Conservation (phyloP, 306 rosid species). For the Cucurbita moschata region DNA sequence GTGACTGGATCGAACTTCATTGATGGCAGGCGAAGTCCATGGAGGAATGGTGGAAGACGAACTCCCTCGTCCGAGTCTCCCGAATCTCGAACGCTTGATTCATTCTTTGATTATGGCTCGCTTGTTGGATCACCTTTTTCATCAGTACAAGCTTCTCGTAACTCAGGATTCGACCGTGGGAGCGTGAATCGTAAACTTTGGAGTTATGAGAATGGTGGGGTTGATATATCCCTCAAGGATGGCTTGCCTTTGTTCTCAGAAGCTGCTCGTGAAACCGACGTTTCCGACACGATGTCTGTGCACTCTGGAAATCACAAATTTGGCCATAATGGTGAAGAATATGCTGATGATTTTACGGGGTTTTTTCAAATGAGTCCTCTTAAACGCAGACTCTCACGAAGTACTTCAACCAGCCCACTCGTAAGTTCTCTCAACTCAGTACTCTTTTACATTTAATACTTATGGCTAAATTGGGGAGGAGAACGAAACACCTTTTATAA, state of each 20-base stretch:
- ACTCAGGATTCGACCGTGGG: conserved; percentile 19
- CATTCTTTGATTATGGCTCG: conserved; percentile 52
- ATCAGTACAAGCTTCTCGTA: conserved; percentile 21
- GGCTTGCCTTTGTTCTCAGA: conserved; percentile 38
- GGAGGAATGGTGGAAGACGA: conserved; percentile 25
- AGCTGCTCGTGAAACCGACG: conserved; percentile 15
- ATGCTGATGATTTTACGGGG: conserved; percentile 38
- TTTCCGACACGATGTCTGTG: conserved; percentile 19
- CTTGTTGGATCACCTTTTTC: conserved; percentile 45
- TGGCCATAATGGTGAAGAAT: conserved; percentile 14
- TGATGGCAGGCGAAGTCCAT: conserved; percentile 26
- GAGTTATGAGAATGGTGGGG: conserved; percentile 53
- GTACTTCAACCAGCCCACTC: conserved; percentile 58
- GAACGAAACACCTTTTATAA: too few species aligned
- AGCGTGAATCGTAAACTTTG: conserved; percentile 66
- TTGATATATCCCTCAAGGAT: conserved; percentile 74
- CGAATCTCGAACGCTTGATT: conserved; percentile 48
- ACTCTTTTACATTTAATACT: neutral
- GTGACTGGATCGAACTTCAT: conserved; percentile 53
- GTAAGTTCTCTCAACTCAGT: conserved; percentile 27
- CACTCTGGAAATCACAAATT: conserved; percentile 16
- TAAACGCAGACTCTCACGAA: conserved; percentile 31
- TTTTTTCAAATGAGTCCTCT: conserved; percentile 34
- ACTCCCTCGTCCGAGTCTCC: conserved; percentile 49
- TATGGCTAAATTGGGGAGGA: neutral